Percentiles rank a stretch among this genome's conserved stretches.
phyloP scores from a whole-genome alignment of 352 stramenopile genomes.

The Blastocystis sp. region DNA sequence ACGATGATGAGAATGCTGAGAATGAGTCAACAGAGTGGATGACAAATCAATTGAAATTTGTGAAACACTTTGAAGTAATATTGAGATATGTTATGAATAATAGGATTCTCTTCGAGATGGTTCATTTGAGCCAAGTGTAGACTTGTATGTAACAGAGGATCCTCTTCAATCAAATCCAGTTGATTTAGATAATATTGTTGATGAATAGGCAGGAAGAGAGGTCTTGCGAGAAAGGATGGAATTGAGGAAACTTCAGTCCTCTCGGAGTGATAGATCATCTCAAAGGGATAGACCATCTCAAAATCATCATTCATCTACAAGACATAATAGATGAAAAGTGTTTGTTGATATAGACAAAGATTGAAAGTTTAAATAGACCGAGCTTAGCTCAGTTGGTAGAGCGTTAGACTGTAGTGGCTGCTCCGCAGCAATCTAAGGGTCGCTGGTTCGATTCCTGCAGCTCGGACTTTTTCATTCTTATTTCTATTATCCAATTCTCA shows the following conservation, averaged over 20 bases:
- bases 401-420: too few species aligned
- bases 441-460: too few species aligned
- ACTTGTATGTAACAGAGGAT: slow-evolving; percentile 53
- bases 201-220: neutral
- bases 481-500: neutral
- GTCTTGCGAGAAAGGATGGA: slow-evolving; percentile 27
- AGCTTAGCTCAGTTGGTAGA: neutral
- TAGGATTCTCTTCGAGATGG: slow-evolving; percentile 61
- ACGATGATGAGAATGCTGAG: slow-evolving; percentile 52
- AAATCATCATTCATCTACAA: too few species aligned
- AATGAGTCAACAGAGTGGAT: slow-evolving; percentile 34
- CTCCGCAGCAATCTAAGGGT: too few species aligned
- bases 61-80: slow-evolving; percentile 49
- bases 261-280: neutral
- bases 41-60: slow-evolving; percentile 50
- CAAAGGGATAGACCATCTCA: too few species aligned
- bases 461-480: too few species aligned
- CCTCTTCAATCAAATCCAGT: neutral
- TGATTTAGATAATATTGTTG: neutral
- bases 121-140: slow-evolving; percentile 23
- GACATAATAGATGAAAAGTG: too few species aligned
- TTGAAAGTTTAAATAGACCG: neutral
- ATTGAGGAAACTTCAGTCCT: neutral
- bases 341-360: too few species aligned
- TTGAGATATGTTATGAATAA: slow-evolving; percentile 21